Percentiles rank a stretch among this genome's conserved stretches.
phyloP scores from a whole-genome alignment of 768 basidiomycete species.

The Nidularia pulvinata region DNA sequence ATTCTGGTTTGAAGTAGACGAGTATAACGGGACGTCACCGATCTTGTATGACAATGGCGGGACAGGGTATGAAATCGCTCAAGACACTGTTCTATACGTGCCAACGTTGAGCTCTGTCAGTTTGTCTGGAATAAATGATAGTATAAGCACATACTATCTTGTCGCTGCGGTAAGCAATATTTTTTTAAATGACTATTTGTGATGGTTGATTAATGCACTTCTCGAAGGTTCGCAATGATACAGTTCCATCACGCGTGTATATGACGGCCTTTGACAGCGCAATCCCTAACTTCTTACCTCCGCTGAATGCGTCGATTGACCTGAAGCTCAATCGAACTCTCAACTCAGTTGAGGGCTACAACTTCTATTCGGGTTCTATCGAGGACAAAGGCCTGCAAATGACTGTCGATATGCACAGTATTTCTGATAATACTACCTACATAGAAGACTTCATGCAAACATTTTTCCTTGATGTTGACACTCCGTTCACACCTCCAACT shows the following conservation, averaged over 20 bases:
- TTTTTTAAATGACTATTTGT: neutral
- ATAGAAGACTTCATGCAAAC: conserved; percentile 11
- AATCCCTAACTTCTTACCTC: conserved; percentile 1
- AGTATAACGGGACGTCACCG: conserved; percentile 23
- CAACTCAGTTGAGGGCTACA: conserved; percentile 5
- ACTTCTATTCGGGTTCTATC: conserved; percentile 7
- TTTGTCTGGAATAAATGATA: conserved; percentile 1
- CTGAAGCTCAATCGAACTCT: conserved; percentile 7
- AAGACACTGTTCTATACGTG: conserved; percentile 31
- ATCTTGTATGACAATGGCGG: conserved; percentile 30
- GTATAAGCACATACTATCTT: conserved; percentile 3
- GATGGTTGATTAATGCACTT: neutral
- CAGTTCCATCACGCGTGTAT: conserved; percentile 9
- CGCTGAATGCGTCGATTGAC: conserved; percentile 3
- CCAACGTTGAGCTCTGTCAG: conserved; percentile 19
- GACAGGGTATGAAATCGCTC: conserved; percentile 23
- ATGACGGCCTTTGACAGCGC: conserved; percentile 10
- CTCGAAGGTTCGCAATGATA: conserved; percentile 3
- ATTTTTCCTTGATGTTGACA: conserved; percentile 6
- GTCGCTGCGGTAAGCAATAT: conserved; percentile 8
- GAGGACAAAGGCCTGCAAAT: conserved; percentile 7
- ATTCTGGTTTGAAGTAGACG: conserved; percentile 40
- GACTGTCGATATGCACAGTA: conserved; percentile 9
- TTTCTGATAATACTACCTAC: conserved; percentile 4
- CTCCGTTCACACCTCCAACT: conserved; percentile 8